phyloP scores from a whole-genome alignment of 2,329 filamentous ascomycete species.

The Albifimbria verrucaria region DNA sequence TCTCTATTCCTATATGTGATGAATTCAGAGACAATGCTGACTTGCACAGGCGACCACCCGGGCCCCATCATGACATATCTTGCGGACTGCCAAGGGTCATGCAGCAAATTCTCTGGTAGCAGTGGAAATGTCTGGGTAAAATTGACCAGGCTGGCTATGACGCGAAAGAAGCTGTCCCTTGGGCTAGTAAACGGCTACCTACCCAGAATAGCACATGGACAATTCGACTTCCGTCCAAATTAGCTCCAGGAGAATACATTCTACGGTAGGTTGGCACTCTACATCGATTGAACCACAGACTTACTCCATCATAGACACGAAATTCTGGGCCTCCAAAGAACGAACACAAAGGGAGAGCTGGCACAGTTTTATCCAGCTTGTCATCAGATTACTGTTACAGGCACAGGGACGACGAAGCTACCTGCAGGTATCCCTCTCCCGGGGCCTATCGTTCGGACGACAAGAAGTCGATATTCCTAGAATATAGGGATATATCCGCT shows the following conservation, averaged over 20 bases:
- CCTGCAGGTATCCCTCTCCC: conserved; percentile 21
- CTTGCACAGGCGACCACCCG: conserved; percentile 30
- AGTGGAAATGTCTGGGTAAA: conserved; percentile 47
- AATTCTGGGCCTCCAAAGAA: conserved; percentile 42
- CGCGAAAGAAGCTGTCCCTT: conserved; percentile 27
- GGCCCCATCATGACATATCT: conserved; percentile 60
- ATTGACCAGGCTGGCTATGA: conserved; percentile 54
- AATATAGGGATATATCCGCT: conserved; percentile 18
- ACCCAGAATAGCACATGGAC: conserved; percentile 27
- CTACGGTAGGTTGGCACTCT: conserved; percentile 17
- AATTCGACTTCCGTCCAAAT: conserved; percentile 25
- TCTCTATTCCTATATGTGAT: too few species aligned
- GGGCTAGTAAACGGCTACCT: conserved; percentile 36
- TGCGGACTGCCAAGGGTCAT: conserved; percentile 55
- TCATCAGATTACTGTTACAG: conserved; percentile 40
- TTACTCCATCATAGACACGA: conserved; percentile 31
- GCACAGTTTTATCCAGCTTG: conserved; percentile 48
- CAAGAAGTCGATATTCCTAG: conserved; percentile 19
- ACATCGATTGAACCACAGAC: not conserved
- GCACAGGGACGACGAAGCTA: conserved; percentile 27
- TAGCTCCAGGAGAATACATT: conserved; percentile 37
- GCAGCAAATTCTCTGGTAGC: conserved; percentile 28
- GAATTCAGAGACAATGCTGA: too few species aligned
- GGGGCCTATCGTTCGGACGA: conserved; percentile 18
- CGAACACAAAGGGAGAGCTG: conserved; percentile 34